Evolutionary conservation across 2,329 filamentous ascomycete genomes (phyloP).

Genomic region (Aspergillus ochraceus): DNA sequence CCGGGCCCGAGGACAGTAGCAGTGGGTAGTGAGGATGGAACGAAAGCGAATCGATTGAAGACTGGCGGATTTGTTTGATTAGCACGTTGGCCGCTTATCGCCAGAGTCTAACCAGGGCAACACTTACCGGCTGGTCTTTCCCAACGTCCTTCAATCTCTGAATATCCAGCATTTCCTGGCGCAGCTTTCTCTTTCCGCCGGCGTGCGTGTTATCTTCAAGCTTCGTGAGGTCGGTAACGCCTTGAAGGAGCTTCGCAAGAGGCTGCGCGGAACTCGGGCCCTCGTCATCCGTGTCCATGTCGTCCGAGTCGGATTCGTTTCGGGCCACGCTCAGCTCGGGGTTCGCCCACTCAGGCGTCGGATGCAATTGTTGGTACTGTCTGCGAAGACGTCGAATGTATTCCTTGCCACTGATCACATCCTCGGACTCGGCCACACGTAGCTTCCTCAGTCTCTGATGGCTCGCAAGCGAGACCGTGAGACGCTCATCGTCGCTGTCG

Average conservation of each 20-base stretch:
- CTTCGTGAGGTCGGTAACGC: slow-evolving; percentile 65
- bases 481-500: slow-evolving; percentile 91
- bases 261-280: slow-evolving; percentile 69
- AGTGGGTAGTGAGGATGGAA: slow-evolving; percentile 91
- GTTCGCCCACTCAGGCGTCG: slow-evolving; percentile 61
- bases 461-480: slow-evolving; percentile 78
- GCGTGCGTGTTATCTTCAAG: slow-evolving; percentile 47
- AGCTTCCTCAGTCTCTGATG: slow-evolving; percentile 79
- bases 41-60: slow-evolving; percentile 75
- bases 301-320: slow-evolving; percentile 41
- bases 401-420: slow-evolving; percentile 81
- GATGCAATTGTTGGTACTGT: slow-evolving; percentile 68
- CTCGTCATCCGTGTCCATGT: slow-evolving; percentile 59
- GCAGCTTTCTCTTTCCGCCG: slow-evolving; percentile 68
- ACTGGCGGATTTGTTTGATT: slow-evolving; percentile 35
- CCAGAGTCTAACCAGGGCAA: not conserved
- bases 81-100: not conserved
- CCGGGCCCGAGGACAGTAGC: slow-evolving; percentile 82
- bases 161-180: slow-evolving; percentile 86
- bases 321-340: slow-evolving; percentile 47
- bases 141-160: slow-evolving; percentile 85
- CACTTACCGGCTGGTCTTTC: slow-evolving; percentile 65
- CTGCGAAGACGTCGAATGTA: slow-evolving; percentile 77
- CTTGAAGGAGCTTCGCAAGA: slow-evolving; percentile 75
- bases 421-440: slow-evolving; percentile 75